A percentile compares a stretch with the other conserved stretches of the same genome.
Evolutionary conservation across 305 asterid species (phyloP).

Genomic region (Ilex paraguariensis): DNA sequence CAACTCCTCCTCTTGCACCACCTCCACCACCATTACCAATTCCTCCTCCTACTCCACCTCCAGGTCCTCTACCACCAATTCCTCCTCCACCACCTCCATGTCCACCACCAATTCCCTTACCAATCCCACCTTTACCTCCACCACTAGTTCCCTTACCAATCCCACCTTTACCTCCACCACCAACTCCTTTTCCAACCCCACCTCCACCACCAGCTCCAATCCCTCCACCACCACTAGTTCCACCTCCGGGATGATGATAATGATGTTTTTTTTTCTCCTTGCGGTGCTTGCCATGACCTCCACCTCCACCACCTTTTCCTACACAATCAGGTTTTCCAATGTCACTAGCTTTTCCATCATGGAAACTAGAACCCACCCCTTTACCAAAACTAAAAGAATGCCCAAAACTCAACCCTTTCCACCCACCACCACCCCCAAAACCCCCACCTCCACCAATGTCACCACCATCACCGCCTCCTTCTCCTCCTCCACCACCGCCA

Average conservation of each 20-base stretch:
- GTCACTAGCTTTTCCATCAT: too few relatives aligned
- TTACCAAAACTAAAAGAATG: too few relatives aligned
- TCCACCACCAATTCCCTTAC: background rate
- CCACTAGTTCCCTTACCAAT: background rate
- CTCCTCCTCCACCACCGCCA: background rate
- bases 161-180: background rate
- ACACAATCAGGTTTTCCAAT: too few relatives aligned
- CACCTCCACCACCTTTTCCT: background rate
- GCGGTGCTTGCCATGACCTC: background rate
- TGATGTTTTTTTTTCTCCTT: background rate
- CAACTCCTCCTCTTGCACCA: too few relatives aligned
- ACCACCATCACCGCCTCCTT: background rate
- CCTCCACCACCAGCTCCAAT: constrained; percentile 3
- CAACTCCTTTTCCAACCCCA: background rate
- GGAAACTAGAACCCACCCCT: too few relatives aligned
- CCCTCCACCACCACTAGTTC: background rate
- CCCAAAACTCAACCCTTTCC: too few relatives aligned
- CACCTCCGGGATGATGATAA: background rate
- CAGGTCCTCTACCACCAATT: constrained; percentile 1
- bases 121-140: background rate
- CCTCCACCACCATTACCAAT: background rate
- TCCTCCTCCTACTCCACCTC: constrained; percentile 5
- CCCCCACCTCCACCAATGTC: too few relatives aligned
- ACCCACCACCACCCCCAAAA: too few relatives aligned
- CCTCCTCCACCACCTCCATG: background rate